A percentile compares a stretch with the other conserved stretches of the same genome.
phyloP scores from a whole-genome alignment of 140 eudicot species.

The Ambrosia hybrid region DNA sequence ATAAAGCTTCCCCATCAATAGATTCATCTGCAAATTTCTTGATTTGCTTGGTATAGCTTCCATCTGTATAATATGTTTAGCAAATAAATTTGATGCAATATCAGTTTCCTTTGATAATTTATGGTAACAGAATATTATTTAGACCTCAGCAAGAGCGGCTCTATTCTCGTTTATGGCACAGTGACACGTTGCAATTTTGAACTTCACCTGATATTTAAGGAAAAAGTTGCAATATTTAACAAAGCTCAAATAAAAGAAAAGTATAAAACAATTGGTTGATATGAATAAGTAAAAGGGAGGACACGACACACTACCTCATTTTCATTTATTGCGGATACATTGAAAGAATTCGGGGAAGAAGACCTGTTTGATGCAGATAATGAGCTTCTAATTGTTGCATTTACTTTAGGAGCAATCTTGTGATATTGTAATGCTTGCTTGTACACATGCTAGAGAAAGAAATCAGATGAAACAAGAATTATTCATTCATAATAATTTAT shows the following conservation, averaged over 20 bases:
- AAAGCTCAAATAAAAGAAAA: neutral
- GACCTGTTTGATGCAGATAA: slow-evolving; percentile 72
- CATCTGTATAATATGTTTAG: slow-evolving; percentile 49
- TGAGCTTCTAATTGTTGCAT: slow-evolving; percentile 61
- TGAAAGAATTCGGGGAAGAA: slow-evolving; percentile 77
- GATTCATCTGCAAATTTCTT: slow-evolving; percentile 83
- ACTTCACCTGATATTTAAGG: slow-evolving; percentile 65
- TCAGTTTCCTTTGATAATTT: neutral
- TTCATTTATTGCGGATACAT: slow-evolving; percentile 69
- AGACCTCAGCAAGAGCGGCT: slow-evolving; percentile 89
- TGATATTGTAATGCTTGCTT: slow-evolving; percentile 90
- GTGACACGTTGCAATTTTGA: slow-evolving; percentile 82
- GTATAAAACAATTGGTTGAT: neutral
- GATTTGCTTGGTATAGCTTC: slow-evolving; percentile 83
- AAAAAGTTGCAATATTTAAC: neutral
- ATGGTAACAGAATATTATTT: slow-evolving; percentile 6
- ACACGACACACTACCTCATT: slow-evolving; percentile 60
- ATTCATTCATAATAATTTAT: neutral
- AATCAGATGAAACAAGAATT: slow-evolving; percentile 2
- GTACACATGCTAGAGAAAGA: slow-evolving; percentile 58
- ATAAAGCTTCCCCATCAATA: slow-evolving; percentile 87
- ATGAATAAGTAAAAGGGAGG: slow-evolving; percentile 1
- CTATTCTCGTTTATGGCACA: slow-evolving; percentile 67
- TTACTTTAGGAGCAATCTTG: slow-evolving; percentile 70
- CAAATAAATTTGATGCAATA: neutral